Evolutionary conservation across 106 monocot genomes (phyloP), one percentile per base, ranked within the genome.

Genomic region (Xerophyta viscosa): DNA sequence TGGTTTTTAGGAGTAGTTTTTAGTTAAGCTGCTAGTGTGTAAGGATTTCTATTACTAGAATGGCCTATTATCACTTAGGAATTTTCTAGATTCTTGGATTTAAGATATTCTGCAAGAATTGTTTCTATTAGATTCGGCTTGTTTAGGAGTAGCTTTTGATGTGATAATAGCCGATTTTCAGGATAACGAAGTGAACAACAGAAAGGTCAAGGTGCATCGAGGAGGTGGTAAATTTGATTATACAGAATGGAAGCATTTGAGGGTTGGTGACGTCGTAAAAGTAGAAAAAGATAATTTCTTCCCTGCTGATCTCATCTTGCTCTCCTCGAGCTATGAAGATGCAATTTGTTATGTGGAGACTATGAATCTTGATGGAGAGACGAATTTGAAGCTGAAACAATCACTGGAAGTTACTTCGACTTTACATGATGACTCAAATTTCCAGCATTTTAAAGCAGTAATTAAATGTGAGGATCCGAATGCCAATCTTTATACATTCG

Each of bases 261-360:
- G 66, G 54, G 92, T 87, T 31, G 92, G 92, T 48, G 87, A 92
- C 65, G 54, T 92, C 53, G 80, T 92, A 24, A 87, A 75, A 58
- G 87, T 92, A 36, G 83, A 87, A 60, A 92, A 92, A 52, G 92
- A 87, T 48, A 56, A 67, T 12, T 92, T 92, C 69, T 87, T 87
- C 30, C 92, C 92, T 49, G 83, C 92, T 31, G 92, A 92, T 28
- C 58, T 92, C 18, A 26, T 92, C 48, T 62, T 92, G 45, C 82
- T 92, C 41, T 87, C 92, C 23, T 92, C 92, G 4, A 87, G 80
- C 37, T 92, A 87, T 59, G 83, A 87, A 3, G 83, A 92, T 48
- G 87, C 78, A 18, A 87, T 92, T 2, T 92, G 92, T 33, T 92
- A 92, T 71, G 92, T 92, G 9, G 92, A 92, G 62, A 92, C 92